Conservation (phyloP, 176 grass and related monocot species). For the Oryza glaberrima region DNA sequence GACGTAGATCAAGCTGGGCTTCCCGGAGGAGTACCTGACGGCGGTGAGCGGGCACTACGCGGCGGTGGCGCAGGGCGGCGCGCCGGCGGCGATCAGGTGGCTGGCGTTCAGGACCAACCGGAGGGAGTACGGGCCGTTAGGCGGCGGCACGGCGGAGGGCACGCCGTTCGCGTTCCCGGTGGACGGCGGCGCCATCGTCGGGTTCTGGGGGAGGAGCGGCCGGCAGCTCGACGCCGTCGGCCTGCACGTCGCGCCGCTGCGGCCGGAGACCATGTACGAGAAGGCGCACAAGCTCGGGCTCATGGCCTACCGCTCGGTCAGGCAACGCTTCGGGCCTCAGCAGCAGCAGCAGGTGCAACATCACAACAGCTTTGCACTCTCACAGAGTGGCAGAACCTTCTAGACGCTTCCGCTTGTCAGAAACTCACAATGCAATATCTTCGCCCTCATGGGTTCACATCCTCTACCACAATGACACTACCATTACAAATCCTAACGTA, state of each 20-base stretch:
- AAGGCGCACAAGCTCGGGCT: slow-evolving; percentile 34
- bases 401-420: background rate
- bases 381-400: background rate
- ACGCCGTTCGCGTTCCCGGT: slow-evolving; percentile 51
- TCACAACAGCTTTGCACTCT: background rate
- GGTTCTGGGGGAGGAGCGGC: slow-evolving; percentile 48
- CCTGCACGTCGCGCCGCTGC: slow-evolving; percentile 38
- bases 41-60: slow-evolving; percentile 45
- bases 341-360: slow-evolving; percentile 2
- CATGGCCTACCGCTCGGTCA: slow-evolving; percentile 32
- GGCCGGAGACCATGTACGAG: slow-evolving; percentile 36
- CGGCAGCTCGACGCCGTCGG: slow-evolving; percentile 54
- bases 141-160: slow-evolving; percentile 44
- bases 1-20: slow-evolving; percentile 41
- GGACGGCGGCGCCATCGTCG: slow-evolving; percentile 37
- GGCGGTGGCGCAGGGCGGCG: slow-evolving; percentile 25
- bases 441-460: no score
- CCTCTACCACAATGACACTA: no score
- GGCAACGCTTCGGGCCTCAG: slow-evolving; percentile 8
- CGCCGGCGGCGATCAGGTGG: slow-evolving; percentile 44
- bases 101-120: slow-evolving; percentile 48
- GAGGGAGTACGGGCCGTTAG: slow-evolving; percentile 43
- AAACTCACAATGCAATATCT: no score
- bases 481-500: no score
- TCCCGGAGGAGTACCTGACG: slow-evolving; percentile 50